phyloP scores from a whole-genome alignment of 2,329 filamentous ascomycete species.

The Pleurostoma richardsiae region DNA sequence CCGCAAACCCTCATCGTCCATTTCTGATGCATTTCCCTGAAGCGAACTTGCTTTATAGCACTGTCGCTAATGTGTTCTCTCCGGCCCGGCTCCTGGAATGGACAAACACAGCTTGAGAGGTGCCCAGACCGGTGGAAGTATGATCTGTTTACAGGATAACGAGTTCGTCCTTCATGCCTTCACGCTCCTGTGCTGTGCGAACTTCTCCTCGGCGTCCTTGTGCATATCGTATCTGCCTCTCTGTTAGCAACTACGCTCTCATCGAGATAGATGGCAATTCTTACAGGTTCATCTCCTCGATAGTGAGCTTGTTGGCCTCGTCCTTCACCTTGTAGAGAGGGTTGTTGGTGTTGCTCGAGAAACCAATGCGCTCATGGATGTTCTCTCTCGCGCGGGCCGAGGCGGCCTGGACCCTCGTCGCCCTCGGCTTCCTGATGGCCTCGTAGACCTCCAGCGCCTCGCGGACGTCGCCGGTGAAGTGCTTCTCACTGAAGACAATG shows the following conservation, averaged over 20 bases:
- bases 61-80: no score
- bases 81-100: no score
- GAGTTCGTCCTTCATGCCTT: no score
- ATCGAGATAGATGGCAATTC: slow-evolving; percentile 12
- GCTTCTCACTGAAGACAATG: slow-evolving; percentile 48
- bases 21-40: no score
- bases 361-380: slow-evolving; percentile 61
- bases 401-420: slow-evolving; percentile 50
- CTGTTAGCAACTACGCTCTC: neutral
- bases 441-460: slow-evolving; percentile 46
- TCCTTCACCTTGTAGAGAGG: slow-evolving; percentile 58
- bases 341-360: slow-evolving; percentile 54
- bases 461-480: slow-evolving; percentile 41
- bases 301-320: slow-evolving; percentile 56
- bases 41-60: no score
- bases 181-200: slow-evolving; percentile 26
- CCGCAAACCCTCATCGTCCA: no score
- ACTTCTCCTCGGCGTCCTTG: slow-evolving; percentile 45
- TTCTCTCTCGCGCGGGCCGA: slow-evolving; percentile 54
- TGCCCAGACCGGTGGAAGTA: no score
- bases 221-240: slow-evolving; percentile 51
- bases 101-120: no score
- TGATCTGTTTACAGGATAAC: no score
- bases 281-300: slow-evolving; percentile 65
- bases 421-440: slow-evolving; percentile 47